Evolutionary conservation across 495 filamentous ascomycete genomes (phyloP).

Genomic region (Entonaema liquescens): DNA sequence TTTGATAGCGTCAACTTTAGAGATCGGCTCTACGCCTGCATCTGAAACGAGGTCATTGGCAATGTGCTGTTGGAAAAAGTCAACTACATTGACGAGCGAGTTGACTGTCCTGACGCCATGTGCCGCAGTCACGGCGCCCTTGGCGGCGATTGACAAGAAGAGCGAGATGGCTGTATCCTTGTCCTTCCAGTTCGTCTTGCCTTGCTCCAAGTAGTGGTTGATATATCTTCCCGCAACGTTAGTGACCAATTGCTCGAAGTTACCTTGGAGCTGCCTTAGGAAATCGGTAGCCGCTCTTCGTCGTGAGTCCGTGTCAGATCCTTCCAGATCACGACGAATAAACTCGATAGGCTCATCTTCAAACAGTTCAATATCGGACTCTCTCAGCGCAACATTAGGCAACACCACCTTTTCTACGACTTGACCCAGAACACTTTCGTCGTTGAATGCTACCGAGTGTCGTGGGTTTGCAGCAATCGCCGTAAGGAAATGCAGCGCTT

Average conservation of each 20-base stretch:
- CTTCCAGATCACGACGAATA: constrained; percentile 93
- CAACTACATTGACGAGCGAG: constrained; percentile 79
- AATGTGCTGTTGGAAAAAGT: constrained; percentile 92
- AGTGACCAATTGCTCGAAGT: constrained; percentile 86
- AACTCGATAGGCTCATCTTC: constrained; percentile 99
- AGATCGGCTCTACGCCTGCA: constrained; percentile 75
- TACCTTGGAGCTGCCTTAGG: constrained; percentile 82
- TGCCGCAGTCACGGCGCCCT: constrained; percentile 81
- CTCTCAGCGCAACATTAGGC: constrained; percentile 88
- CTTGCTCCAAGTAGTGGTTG: constrained; percentile 76
- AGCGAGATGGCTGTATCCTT: constrained; percentile 98
- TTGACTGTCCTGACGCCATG: constrained; percentile 93
- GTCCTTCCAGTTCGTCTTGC: constrained; percentile 84
- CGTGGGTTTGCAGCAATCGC: constrained; percentile 78
- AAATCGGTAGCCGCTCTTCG: constrained; percentile 94
- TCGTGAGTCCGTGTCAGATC: constrained; percentile 92
- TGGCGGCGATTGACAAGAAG: constrained; percentile 92
- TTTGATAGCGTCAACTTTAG: constrained; percentile 97
- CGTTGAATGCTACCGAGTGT: constrained; percentile 87
- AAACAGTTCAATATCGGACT: constrained; percentile 93
- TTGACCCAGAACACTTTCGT: constrained; percentile 74
- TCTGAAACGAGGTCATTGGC: constrained; percentile 79
- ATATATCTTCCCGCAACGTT: constrained; percentile 82
- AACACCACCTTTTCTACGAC: constrained; percentile 95
- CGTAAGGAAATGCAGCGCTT: constrained; percentile 91